phyloP scores from a whole-genome alignment of 805 yeast genomes.

The Wickerhamiella sorbophila region DNA sequence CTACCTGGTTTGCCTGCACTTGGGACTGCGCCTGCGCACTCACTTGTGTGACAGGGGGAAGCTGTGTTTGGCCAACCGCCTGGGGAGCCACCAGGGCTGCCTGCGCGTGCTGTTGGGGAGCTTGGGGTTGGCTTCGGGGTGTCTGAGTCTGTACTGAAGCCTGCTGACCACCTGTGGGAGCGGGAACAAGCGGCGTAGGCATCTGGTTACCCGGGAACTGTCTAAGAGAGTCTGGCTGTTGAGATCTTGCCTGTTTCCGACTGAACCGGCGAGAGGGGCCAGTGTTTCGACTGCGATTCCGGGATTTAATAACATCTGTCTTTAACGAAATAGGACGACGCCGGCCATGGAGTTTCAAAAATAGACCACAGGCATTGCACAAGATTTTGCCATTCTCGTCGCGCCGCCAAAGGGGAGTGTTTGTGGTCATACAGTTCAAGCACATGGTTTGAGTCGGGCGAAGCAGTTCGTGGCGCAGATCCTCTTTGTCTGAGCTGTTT shows the following conservation, averaged over 20 bases:
- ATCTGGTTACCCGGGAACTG: background rate
- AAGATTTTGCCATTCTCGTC: constrained; percentile 84
- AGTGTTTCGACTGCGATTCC: constrained; percentile 42
- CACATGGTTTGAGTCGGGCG: constrained; percentile 30
- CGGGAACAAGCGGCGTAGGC: background rate
- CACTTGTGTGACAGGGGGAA: background rate
- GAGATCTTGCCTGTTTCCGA: background rate
- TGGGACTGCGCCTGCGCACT: background rate
- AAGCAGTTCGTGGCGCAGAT: background rate
- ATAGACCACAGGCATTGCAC: constrained; percentile 93
- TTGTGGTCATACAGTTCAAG: constrained; percentile 78
- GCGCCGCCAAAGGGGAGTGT: constrained; percentile 92
- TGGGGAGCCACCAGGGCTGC: background rate
- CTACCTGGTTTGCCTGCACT: constrained; percentile 5
- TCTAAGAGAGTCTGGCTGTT: background rate
- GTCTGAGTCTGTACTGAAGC: background rate
- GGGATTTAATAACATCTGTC: constrained; percentile 82
- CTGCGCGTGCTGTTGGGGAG: background rate
- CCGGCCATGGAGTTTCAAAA: constrained; percentile 86
- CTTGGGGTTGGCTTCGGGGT: background rate
- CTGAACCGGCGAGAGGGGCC: constrained; percentile 5
- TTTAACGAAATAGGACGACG: constrained; percentile 82
- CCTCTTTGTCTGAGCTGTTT: background rate
- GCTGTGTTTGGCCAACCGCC: background rate
- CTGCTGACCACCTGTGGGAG: background rate